Conservation (phyloP, 1,284 basidiomycete species). For the Erythrobasidium hasegawianum region DNA sequence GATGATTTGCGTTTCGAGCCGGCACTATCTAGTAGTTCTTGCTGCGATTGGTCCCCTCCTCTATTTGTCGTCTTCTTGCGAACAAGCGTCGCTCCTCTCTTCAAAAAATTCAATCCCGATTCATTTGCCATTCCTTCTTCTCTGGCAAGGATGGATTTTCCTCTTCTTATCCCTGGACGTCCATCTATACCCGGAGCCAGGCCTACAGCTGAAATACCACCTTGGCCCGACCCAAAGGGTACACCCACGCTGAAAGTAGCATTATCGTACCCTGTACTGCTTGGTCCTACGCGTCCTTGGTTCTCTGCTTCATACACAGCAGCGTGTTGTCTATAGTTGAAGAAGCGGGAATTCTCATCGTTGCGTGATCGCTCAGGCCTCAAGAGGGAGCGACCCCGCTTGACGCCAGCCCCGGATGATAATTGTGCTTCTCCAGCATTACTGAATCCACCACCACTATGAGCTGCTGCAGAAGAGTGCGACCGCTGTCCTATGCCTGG, state of each 20-base stretch:
- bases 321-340: conserved; percentile 89
- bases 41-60: conserved; percentile 41
- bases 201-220: conserved; percentile 27
- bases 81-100: conserved; percentile 65
- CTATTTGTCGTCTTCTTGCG: conserved; percentile 55
- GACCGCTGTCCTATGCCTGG: neutral
- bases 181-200: conserved; percentile 27
- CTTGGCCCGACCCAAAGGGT: conserved; percentile 34
- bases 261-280: conserved; percentile 79
- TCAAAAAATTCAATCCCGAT: conserved; percentile 80
- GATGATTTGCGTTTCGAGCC: conserved; percentile 42
- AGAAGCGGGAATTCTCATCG: conserved; percentile 88
- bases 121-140: conserved; percentile 70
- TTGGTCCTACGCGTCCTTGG: conserved; percentile 57
- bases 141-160: conserved; percentile 77
- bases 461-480: neutral
- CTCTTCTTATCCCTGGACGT: conserved; percentile 63
- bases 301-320: conserved; percentile 71
- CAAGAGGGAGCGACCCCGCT: conserved; percentile 88
- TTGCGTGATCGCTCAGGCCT: conserved; percentile 93
- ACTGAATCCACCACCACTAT: conserved; percentile 11
- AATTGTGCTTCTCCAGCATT: no score
- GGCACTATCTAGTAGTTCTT: conserved; percentile 38
- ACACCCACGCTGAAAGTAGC: conserved; percentile 48
- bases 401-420: conserved; percentile 49